These are phyloP conservation scores for Puccinia triticina DNA, from an alignment of 1,284 basidiomycete genomes.

Conservation along the genomic window DNA sequence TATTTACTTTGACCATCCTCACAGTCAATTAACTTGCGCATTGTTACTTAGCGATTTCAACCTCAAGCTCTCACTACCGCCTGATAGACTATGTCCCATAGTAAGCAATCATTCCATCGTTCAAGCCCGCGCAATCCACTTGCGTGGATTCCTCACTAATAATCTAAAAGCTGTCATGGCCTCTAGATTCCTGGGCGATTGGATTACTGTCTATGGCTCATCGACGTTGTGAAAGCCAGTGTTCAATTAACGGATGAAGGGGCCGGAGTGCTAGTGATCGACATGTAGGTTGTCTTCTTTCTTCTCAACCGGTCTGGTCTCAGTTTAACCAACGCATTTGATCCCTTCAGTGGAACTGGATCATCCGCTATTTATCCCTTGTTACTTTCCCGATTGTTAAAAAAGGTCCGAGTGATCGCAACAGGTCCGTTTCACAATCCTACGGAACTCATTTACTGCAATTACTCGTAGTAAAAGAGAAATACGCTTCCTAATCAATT, in stretches of 20 bases:
- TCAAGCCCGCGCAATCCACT: neutral
- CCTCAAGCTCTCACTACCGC: constrained; percentile 68
- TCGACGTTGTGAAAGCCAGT: constrained; percentile 37
- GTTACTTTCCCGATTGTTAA: constrained; percentile 68
- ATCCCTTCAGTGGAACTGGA: constrained; percentile 74
- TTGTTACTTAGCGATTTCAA: constrained; percentile 75
- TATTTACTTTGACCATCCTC: constrained; percentile 55
- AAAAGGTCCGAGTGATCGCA: constrained; percentile 68
- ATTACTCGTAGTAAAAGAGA: neutral
- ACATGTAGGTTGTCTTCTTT: constrained; percentile 6
- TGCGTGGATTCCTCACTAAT: neutral
- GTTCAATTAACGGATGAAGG: constrained; percentile 15
- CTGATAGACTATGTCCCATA: constrained; percentile 79
- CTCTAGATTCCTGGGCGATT: constrained; percentile 46
- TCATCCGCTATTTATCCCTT: constrained; percentile 87
- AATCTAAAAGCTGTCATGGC: neutral
- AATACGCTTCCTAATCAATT: neutral
- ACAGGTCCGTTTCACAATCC: constrained; percentile 67
- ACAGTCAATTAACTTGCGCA: constrained; percentile 68
- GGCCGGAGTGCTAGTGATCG: constrained; percentile 7
- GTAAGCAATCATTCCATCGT: constrained; percentile 63
- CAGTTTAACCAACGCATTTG: neutral
- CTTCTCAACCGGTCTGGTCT: neutral
- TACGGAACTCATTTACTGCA: constrained; percentile 20
- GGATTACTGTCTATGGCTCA: constrained; percentile 46